A percentile compares a stretch with the other conserved stretches of the same genome.
Evolutionary conservation across 495 filamentous ascomycete species (phyloP).

Genomic region (Talaromyces stipitatus): DNA sequence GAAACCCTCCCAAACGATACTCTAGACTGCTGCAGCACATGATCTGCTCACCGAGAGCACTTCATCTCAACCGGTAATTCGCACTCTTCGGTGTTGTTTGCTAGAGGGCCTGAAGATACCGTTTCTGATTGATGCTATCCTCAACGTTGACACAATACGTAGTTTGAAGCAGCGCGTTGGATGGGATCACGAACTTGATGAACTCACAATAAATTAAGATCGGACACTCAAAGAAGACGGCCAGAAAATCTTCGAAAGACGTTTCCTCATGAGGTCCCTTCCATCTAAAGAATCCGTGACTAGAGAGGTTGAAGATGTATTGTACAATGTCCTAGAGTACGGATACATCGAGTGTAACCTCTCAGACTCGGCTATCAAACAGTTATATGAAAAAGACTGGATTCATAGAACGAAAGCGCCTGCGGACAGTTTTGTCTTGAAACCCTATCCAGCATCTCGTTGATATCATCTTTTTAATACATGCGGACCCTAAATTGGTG

Average conservation of each 20-base stretch:
- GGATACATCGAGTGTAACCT: background rate
- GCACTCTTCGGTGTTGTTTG: too few species aligned
- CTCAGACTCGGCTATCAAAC: background rate
- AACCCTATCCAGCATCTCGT: background rate
- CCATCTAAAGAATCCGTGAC: background rate
- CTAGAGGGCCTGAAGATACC: too few species aligned
- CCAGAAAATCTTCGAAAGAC: background rate
- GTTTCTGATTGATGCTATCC: too few species aligned
- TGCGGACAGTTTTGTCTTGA: background rate
- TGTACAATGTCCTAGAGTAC: background rate
- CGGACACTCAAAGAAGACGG: background rate
- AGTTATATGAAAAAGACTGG: background rate
- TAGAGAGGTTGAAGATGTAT: background rate
- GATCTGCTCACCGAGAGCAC: too few species aligned
- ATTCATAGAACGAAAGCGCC: background rate
- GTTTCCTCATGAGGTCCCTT: background rate
- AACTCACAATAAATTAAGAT: too few species aligned
- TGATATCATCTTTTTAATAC: background rate
- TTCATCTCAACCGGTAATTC: too few species aligned
- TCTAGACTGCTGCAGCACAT: too few species aligned
- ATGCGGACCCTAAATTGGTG: background rate
- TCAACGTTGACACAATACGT: too few species aligned
- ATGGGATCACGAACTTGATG: too few species aligned
- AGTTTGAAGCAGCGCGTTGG: too few species aligned
- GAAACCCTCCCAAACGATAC: too few species aligned